A percentile compares a stretch with the other conserved stretches of the same genome.
Evolutionary conservation across 1,284 basidiomycete genomes (phyloP).

Genomic region (Sporisorium sorghi): DNA sequence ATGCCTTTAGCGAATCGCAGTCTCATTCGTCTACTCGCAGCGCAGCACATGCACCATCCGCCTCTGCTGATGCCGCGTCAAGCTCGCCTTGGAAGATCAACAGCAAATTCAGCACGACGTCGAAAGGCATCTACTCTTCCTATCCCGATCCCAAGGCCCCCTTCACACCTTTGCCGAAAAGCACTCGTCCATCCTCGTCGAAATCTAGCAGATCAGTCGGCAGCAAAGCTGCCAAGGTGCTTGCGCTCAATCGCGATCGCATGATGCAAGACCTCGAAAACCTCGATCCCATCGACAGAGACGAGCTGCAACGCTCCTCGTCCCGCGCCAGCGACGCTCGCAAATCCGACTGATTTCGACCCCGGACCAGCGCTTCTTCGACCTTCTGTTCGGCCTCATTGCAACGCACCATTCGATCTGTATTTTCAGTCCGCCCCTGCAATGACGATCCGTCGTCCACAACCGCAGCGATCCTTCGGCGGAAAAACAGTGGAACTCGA

Average conservation of each 20-base stretch:
- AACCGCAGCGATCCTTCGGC: not conserved
- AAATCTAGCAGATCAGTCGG: conserved; percentile 26
- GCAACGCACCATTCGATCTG: conserved; percentile 12
- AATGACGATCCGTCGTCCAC: not conserved
- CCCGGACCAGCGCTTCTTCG: not conserved
- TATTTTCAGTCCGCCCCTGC: conserved; percentile 15
- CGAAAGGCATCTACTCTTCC: conserved; percentile 30
- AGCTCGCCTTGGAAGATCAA: conserved; percentile 45
- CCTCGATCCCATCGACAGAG: conserved; percentile 38
- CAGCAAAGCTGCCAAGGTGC: conserved; percentile 41
- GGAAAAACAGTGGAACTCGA: no score
- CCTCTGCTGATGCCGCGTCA: not conserved
- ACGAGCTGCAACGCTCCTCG: conserved; percentile 38
- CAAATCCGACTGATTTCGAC: conserved; percentile 36
- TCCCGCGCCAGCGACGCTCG: conserved; percentile 38
- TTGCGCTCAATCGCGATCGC: conserved; percentile 24
- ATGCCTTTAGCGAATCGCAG: conserved; percentile 36
- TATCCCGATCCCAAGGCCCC: conserved; percentile 30
- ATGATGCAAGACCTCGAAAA: conserved; percentile 45
- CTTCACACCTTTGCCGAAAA: conserved; percentile 13
- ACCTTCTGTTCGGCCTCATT: conserved; percentile 6
- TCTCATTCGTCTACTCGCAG: conserved; percentile 14
- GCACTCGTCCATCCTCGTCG: conserved; percentile 15
- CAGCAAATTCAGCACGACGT: conserved; percentile 45
- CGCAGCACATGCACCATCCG: not conserved